phyloP scores from a whole-genome alignment of 805 yeast genomes.

The Diddensiella transvaalensis region DNA sequence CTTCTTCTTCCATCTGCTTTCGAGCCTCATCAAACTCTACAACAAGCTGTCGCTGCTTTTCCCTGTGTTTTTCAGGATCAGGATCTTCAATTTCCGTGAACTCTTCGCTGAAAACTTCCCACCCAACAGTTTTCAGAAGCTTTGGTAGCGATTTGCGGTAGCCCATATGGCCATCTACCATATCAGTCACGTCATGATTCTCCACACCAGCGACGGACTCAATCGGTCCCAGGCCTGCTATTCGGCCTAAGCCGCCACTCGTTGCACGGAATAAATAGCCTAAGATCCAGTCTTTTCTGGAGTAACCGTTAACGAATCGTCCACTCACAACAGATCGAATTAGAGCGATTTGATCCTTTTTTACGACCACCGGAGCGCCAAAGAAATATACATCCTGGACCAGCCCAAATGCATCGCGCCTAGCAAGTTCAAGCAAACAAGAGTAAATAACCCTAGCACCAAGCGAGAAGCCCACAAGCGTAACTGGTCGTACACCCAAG shows the following conservation, averaged over 20 bases:
- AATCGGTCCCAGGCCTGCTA: slow-evolving; percentile 83
- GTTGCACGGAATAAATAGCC: slow-evolving; percentile 95
- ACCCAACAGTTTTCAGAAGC: slow-evolving; percentile 61
- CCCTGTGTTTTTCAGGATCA: slow-evolving; percentile 79
- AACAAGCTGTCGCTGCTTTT: slow-evolving; percentile 71
- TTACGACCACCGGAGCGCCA: slow-evolving; percentile 84
- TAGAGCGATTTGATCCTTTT: slow-evolving; percentile 68
- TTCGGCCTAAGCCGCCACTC: slow-evolving; percentile 87
- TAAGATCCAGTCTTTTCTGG: slow-evolving; percentile 91
- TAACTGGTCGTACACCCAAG: slow-evolving; percentile 87
- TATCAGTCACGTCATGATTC: slow-evolving; percentile 80
- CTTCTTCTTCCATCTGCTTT: slow-evolving; percentile 45
- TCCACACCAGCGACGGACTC: slow-evolving; percentile 55
- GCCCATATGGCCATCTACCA: slow-evolving; percentile 95
- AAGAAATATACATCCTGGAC: slow-evolving; percentile 83
- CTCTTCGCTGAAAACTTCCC: slow-evolving; percentile 84
- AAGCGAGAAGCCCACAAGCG: slow-evolving; percentile 86
- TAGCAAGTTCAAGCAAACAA: slow-evolving; percentile 81
- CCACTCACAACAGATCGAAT: slow-evolving; percentile 89
- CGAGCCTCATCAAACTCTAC: slow-evolving; percentile 85
- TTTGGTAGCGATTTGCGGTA: slow-evolving; percentile 92
- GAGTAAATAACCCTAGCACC: slow-evolving; percentile 92
- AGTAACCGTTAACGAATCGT: slow-evolving; percentile 81
- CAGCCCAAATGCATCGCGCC: slow-evolving; percentile 79
- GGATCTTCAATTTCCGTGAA: slow-evolving; percentile 96